Base-by-base conservation (phyloP, 75 land plant species). In the Azolla pinnata region DNA sequence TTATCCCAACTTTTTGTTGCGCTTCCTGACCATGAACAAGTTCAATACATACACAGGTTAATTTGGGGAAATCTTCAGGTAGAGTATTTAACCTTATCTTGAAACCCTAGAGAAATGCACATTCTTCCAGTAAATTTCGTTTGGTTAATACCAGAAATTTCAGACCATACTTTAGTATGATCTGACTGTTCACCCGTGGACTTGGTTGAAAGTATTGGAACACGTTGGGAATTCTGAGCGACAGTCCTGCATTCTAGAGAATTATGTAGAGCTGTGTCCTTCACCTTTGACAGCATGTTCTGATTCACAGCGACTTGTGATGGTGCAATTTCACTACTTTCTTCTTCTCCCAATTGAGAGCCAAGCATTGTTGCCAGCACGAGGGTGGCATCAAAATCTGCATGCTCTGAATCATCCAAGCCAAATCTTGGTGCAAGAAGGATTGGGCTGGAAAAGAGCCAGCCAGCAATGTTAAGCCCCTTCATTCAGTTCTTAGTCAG, bases 121-220 rank as follows among this genome's bases (percentile, higher is more conserved):
- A 19, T 20, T 27, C 46, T 30, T 31, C 38, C 33, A 0, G 40
- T 24, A 53, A 34, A 47, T 62, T 29, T 18, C 19, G 17, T 46
- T 47, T 54, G 33, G 45, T 50, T 54, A 50, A 26, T 45, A 91
- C 98, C 98, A 72, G 98, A 81, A 31, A 93, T 76, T 33, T 93
- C 90, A 67, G 98, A 93, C 98, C 98, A 93, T 42, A 88, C 81
- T 70, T 68, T 84, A 27, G 98, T 93, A 66, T 85, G 87, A 34
- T 85, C 77, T 44, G 97, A 91, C 26, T 69, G 71, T 53, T 56
- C 69, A 18, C 35, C 78, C n/a, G 49, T 23, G 56, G 90, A 74
- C 33, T 52, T 67, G 26, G 76, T 50, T 57, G 72, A 34, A 8
- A 68, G 29, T 29, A 10, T 50, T 46, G 59, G 30, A 29, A 44